phyloP scores from a whole-genome alignment of 352 stramenopile genomes.

The Phytophthora syringae region DNA sequence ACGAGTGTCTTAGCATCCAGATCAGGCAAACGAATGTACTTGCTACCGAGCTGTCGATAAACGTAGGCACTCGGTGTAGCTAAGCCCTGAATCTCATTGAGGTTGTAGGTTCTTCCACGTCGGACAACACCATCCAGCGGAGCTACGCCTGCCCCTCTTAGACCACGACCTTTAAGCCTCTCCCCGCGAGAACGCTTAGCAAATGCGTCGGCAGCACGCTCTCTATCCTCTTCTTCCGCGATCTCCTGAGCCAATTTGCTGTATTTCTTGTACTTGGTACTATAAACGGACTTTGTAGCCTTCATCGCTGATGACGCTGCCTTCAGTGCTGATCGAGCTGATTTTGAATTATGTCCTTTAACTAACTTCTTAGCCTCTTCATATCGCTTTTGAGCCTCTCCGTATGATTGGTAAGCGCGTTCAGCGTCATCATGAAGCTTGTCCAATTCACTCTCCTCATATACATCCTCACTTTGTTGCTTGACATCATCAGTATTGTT shows the following conservation, averaged over 20 bases:
- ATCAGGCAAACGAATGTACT: conserved; percentile 17
- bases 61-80: conserved; percentile 7
- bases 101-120: conserved; percentile 13
- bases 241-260: too few species aligned
- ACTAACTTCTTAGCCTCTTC: conserved; percentile 8
- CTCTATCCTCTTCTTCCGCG: too few species aligned
- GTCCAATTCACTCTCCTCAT: conserved; percentile 3
- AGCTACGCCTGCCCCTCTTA: conserved; percentile 10
- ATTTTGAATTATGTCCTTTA: conserved; percentile 1
- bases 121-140: conserved; percentile 3
- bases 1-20: conserved; percentile 8
- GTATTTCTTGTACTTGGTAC: conserved; percentile 7
- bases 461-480: background rate
- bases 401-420: conserved; percentile 4
- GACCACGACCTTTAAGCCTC: conserved; percentile 4
- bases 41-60: conserved; percentile 9
- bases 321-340: conserved; percentile 5
- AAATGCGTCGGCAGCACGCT: too few species aligned
- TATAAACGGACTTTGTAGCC: conserved; percentile 11
- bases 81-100: conserved; percentile 19
- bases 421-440: conserved; percentile 19
- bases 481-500: background rate
- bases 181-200: background rate
- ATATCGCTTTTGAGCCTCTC: conserved; percentile 16
- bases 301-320: conserved; percentile 8